Percentiles rank a stretch among this genome's conserved stretches.
Evolutionary conservation across 208 protist genomes (phyloP).

Genomic region (Leishmania tropica): DNA sequence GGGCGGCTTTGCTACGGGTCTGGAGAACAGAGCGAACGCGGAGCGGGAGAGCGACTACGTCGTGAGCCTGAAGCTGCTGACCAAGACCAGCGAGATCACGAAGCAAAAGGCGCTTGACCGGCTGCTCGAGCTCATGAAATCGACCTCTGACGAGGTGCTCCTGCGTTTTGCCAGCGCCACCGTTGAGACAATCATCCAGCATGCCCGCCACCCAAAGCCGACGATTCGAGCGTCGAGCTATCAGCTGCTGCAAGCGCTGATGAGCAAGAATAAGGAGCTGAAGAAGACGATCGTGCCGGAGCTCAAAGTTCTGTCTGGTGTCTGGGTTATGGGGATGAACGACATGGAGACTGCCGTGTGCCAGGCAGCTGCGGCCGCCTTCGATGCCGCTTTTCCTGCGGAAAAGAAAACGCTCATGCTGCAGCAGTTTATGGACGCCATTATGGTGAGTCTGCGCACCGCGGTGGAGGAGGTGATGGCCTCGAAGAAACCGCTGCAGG

Average conservation of each 20-base stretch:
- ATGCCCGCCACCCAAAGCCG: constrained; percentile 71
- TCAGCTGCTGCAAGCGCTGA: constrained; percentile 50
- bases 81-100: constrained; percentile 84
- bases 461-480: constrained; percentile 43
- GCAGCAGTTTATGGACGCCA: constrained; percentile 56
- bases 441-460: constrained; percentile 47
- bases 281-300: constrained; percentile 41
- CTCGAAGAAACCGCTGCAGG: constrained; percentile 52
- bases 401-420: constrained; percentile 72
- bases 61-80: constrained; percentile 70
- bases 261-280: constrained; percentile 41
- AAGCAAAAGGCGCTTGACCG: constrained; percentile 83
- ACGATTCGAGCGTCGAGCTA: constrained; percentile 63
- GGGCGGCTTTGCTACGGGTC: constrained; percentile 47
- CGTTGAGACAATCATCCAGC: constrained; percentile 57
- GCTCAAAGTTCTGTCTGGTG: constrained; percentile 54
- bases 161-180: constrained; percentile 53
- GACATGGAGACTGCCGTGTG: constrained; percentile 77
- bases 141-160: constrained; percentile 39
- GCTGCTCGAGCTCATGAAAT: constrained; percentile 36
- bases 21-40: constrained; percentile 23
- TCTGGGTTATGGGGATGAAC: constrained; percentile 84
- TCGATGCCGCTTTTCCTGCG: constrained; percentile 57
- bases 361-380: constrained; percentile 52
- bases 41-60: constrained; percentile 52